These are phyloP conservation scores for Lactarius hatsudake DNA, from an alignment of 768 basidiomycete species.

Conservation along the genomic window DNA sequence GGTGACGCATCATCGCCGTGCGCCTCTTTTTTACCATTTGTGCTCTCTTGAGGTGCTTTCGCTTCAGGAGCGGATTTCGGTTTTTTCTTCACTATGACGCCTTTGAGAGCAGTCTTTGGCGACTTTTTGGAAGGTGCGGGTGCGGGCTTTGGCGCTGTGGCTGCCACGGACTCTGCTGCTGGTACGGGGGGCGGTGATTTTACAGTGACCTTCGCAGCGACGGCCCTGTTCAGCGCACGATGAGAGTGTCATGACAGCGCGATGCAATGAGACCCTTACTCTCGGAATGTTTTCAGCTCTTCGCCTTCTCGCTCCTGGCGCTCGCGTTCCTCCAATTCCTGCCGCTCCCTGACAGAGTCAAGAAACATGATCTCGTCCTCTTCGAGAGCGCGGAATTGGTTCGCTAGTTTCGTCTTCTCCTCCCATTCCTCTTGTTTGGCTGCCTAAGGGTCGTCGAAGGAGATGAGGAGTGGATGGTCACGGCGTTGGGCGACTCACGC, in stretches of 20 bases:
- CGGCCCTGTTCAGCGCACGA: conserved; percentile 44
- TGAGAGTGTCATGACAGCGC: background rate
- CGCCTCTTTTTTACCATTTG: conserved; percentile 18
- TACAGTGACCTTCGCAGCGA: conserved; percentile 63
- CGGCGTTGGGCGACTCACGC: conserved; percentile 45
- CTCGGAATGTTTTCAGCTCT: conserved; percentile 74
- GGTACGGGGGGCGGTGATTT: conserved; percentile 37
- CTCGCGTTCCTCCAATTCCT: conserved; percentile 71
- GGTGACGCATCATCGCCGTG: conserved; percentile 15
- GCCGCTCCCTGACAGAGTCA: conserved; percentile 74
- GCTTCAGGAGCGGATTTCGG: conserved; percentile 38
- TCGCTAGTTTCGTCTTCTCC: conserved; percentile 82
- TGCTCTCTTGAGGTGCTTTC: conserved; percentile 24
- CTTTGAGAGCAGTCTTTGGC: conserved; percentile 65
- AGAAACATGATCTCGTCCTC: conserved; percentile 90
- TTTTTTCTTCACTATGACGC: conserved; percentile 79
- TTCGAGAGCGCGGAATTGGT: conserved; percentile 85
- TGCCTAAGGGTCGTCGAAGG: conserved; percentile 44
- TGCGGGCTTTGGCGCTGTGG: conserved; percentile 31
- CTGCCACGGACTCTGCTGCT: conserved; percentile 26
- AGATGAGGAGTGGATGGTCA: conserved; percentile 23
- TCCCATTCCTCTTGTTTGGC: conserved; percentile 95
- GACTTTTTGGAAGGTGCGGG: conserved; percentile 52
- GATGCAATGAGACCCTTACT: conserved; percentile 43
- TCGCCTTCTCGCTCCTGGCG: conserved; percentile 74